phyloP scores from a whole-genome alignment of 2,329 filamentous ascomycete genomes.

The Hymenoscyphus infarciens region DNA sequence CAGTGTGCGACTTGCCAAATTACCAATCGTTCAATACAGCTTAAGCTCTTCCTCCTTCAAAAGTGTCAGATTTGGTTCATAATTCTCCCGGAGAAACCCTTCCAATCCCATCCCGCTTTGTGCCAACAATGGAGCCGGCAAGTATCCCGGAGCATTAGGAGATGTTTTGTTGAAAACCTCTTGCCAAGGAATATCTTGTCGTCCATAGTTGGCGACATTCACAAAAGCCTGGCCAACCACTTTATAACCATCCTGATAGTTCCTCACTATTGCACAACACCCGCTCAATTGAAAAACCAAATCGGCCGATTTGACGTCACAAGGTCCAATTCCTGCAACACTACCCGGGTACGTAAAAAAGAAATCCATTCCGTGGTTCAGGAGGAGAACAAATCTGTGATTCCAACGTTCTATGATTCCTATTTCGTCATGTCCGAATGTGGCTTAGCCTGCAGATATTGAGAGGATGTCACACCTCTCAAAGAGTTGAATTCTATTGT shows the following conservation, averaged over 20 bases:
- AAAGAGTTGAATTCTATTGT: slow-evolving; percentile 6
- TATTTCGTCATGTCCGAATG: too few species aligned
- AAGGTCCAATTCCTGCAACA: neutral
- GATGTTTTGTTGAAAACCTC: neutral
- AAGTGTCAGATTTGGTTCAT: neutral
- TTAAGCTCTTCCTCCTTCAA: neutral
- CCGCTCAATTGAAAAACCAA: neutral
- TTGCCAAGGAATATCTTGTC: neutral
- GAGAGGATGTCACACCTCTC: slow-evolving; percentile 17
- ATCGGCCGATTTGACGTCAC: neutral
- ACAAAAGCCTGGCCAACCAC: neutral
- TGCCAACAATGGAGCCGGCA: neutral
- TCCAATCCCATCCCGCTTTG: neutral
- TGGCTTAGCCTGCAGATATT: too few species aligned
- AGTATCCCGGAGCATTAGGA: neutral
- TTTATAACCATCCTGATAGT: neutral
- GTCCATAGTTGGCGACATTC: neutral
- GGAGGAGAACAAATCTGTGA: neutral
- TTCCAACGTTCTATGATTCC: too few species aligned
- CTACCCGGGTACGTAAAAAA: neutral
- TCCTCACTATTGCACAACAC: neutral
- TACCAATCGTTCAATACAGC: neutral
- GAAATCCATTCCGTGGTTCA: neutral
- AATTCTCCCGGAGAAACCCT: neutral
- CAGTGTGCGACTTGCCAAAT: neutral